Percentiles rank a stretch among this genome's conserved stretches.
Evolutionary conservation across 2,329 filamentous ascomycete genomes (phyloP).

Genomic region (Calonectria crousiana): DNA sequence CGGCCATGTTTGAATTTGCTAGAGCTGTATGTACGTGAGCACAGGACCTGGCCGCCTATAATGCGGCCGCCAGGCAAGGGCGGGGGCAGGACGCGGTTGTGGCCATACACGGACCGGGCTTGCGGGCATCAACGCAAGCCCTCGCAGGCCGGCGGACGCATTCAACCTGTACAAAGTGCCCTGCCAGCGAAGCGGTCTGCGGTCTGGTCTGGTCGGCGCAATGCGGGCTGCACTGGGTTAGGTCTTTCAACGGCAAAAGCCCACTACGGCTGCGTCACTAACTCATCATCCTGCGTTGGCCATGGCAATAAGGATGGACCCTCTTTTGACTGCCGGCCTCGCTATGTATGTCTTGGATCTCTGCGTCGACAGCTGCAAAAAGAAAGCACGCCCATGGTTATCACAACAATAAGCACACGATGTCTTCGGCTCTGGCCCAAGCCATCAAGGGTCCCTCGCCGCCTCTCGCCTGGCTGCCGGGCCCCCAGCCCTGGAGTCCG

Average conservation of each 20-base stretch:
- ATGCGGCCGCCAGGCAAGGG: slow-evolving; percentile 38
- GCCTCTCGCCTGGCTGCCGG: slow-evolving; percentile 21
- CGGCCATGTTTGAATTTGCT: slow-evolving; percentile 17
- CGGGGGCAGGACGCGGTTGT: slow-evolving; percentile 28
- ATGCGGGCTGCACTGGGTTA: slow-evolving; percentile 30
- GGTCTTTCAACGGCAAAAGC: slow-evolving; percentile 26
- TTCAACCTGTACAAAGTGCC: slow-evolving; percentile 25
- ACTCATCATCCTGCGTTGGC: slow-evolving; percentile 15
- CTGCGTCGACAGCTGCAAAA: neutral
- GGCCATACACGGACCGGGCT: slow-evolving; percentile 31
- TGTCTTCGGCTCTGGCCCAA: neutral
- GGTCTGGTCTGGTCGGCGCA: slow-evolving; percentile 21
- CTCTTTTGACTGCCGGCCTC: slow-evolving; percentile 14
- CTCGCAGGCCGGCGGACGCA: slow-evolving; percentile 28
- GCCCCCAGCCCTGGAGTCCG: slow-evolving; percentile 29
- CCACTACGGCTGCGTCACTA: slow-evolving; percentile 20
- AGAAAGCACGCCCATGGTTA: neutral
- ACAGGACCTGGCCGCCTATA: slow-evolving; percentile 39
- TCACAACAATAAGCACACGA: neutral
- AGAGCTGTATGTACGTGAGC: slow-evolving; percentile 30
- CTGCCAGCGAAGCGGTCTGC: slow-evolving; percentile 34
- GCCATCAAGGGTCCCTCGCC: slow-evolving; percentile 25
- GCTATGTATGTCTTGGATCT: slow-evolving; percentile 12
- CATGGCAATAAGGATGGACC: neutral
- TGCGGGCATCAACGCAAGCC: slow-evolving; percentile 28